phyloP scores from a whole-genome alignment of 2,329 filamentous ascomycete genomes.

The Colletotrichum gloeosporioides region DNA sequence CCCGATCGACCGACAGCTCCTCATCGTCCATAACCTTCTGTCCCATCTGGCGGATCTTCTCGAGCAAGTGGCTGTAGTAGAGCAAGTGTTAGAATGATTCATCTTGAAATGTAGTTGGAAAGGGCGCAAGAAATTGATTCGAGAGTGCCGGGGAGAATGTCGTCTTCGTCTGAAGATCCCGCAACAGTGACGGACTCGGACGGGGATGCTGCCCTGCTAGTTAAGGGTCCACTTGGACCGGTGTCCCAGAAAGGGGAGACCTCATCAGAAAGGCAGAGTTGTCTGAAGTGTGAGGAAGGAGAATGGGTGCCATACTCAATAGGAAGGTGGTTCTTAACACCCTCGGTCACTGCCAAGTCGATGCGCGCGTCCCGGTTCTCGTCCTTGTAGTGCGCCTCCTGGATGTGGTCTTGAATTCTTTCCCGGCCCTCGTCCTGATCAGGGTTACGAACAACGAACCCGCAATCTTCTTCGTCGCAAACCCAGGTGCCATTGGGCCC shows the following conservation, averaged over 20 bases:
- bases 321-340: conserved; percentile 57
- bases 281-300: conserved; percentile 37
- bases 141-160: not conserved
- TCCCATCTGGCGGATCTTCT: conserved; percentile 56
- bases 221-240: conserved; percentile 12
- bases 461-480: conserved; percentile 69
- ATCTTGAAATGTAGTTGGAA: conserved; percentile 26
- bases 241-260: conserved; percentile 15
- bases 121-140: not conserved
- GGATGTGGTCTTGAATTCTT: conserved; percentile 65
- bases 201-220: not conserved
- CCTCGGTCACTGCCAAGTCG: conserved; percentile 61
- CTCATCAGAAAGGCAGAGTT: conserved; percentile 21
- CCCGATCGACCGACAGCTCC: conserved; percentile 35
- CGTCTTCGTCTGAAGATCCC: not conserved
- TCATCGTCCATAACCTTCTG: conserved; percentile 39
- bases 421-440: conserved; percentile 59
- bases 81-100: conserved; percentile 34
- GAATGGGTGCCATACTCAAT: conserved; percentile 57
- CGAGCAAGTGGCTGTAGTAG: conserved; percentile 55
- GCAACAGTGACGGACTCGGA: not conserved
- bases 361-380: conserved; percentile 57
- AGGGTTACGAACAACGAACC: conserved; percentile 67
- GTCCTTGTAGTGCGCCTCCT: conserved; percentile 51
- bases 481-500: conserved; percentile 70